These are phyloP conservation scores for Pseudogymnoascus sp. DNA, from an alignment of 2,329 filamentous ascomycete genomes.

Conservation along the genomic window DNA sequence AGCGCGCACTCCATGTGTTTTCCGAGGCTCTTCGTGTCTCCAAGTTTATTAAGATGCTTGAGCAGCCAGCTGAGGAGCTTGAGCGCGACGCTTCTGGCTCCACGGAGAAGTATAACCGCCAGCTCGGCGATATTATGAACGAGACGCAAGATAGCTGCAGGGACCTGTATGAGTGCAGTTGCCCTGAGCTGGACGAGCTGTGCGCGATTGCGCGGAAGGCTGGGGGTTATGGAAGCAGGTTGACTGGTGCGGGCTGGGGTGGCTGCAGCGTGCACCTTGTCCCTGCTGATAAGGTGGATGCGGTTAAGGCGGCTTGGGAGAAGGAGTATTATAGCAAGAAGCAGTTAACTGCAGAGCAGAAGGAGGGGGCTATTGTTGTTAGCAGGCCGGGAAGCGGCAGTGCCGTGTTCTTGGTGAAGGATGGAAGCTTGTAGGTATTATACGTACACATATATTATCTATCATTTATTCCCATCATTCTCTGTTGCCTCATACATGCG, in stretches of 20 bases:
- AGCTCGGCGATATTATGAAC: constrained; percentile 78
- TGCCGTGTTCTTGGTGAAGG: constrained; percentile 39
- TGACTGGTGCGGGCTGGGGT: constrained; percentile 95
- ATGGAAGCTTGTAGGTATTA: neutral
- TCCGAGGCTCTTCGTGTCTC: constrained; percentile 80
- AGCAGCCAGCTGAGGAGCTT: constrained; percentile 36
- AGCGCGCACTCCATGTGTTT: constrained; percentile 86
- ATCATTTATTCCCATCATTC: neutral
- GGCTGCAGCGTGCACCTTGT: constrained; percentile 93
- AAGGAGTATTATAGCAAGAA: constrained; percentile 70
- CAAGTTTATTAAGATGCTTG: constrained; percentile 72
- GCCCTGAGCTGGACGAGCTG: constrained; percentile 82
- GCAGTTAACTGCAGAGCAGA: constrained; percentile 59
- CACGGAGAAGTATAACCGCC: constrained; percentile 53
- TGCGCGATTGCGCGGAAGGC: constrained; percentile 70
- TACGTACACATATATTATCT: neutral
- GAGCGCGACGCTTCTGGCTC: constrained; percentile 37
- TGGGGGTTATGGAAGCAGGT: constrained; percentile 73
- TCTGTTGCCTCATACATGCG: neutral
- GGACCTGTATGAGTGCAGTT: constrained; percentile 84
- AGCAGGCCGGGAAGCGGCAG: constrained; percentile 77
- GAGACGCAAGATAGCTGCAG: constrained; percentile 82
- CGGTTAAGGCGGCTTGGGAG: constrained; percentile 69
- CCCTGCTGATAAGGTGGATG: constrained; percentile 70
- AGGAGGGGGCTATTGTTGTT: constrained; percentile 74